Base-by-base conservation (phyloP, 1,139 yeast genomes). In the Geotrichum carabidarum region DNA sequence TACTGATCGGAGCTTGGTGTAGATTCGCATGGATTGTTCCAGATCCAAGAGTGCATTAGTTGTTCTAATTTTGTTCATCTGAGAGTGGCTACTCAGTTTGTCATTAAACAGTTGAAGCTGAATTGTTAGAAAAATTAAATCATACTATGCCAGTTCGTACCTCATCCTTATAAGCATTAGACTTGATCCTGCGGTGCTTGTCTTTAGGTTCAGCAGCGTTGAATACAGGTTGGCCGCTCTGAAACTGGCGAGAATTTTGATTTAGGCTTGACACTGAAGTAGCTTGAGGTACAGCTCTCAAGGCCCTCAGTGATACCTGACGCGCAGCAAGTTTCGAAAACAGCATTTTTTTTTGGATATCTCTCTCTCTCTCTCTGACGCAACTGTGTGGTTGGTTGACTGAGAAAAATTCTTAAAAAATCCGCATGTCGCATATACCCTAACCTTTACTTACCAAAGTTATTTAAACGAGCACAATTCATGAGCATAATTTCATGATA, bases 1-100 rank as follows among this genome's bases (percentile, higher is more conserved):
- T 9, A 51, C 57, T 12, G 60, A 60, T 34, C 60, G 55, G 32
- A 65, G 59, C 52, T 59, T 55, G 31, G 61, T 48, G 56, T 64
- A 65, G 7, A 65, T 59, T 9, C 50, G 57, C 68, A 65, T 61
- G 17, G 68, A 67, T 31, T 58, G 60, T 27, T 58, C 58, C 35
- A 64, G 61, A 50, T 65, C 68, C 18, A 55, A 17, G 18, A 56
- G 50, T 46, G 52, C 44, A 18, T 49, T 53, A n/a, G 58, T 38
- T 1, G 53, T 40, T 15, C 56, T 45, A 27, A 53, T 50, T 15
- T 51, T 53, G 42, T 27, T 50, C 43, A 53, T 41, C 15, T 51
- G 55, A 9, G 51, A 48, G 37, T 50, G 50, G 45, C 42, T 46
- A 48, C 48, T 53, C 43, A 56, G 44, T 45, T 56, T 56, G 34